Percentiles rank a stretch among this genome's conserved stretches.
These are phyloP conservation scores for Populus pruinosa DNA, from an alignment of 345 rosid genomes.

Conservation along the genomic window DNA sequence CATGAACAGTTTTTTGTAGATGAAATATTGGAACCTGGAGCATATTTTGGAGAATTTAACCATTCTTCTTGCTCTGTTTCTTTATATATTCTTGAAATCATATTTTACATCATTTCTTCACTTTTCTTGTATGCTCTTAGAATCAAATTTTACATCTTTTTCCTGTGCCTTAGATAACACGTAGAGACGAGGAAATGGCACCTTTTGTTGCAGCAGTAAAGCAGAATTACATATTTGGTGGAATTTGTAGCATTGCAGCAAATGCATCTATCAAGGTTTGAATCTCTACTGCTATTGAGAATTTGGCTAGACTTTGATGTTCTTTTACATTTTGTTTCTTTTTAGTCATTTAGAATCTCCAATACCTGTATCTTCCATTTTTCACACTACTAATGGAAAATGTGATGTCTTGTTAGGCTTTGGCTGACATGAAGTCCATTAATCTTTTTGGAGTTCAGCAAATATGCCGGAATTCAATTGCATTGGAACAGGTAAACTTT, in stretches of 20 bases:
- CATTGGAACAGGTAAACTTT: constrained; percentile 81
- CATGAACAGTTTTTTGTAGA: neutral
- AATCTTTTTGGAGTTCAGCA: constrained; percentile 99
- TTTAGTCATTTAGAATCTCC: constrained; percentile 2
- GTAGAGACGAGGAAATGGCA: constrained; percentile 91
- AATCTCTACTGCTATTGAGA: constrained; percentile 9
- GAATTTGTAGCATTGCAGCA: constrained; percentile 85
- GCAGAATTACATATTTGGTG: constrained; percentile 90
- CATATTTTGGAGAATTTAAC: neutral
- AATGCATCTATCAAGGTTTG: constrained; percentile 83
- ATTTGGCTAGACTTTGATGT: constrained; percentile 3
- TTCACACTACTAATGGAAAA: constrained; percentile 13
- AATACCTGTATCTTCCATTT: neutral
- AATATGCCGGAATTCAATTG: constrained; percentile 92
- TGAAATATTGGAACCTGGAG: neutral
- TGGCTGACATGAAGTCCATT: constrained; percentile 74
- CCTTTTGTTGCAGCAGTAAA: constrained; percentile 71
- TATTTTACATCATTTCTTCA: neutral
- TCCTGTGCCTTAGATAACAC: constrained; percentile 59
- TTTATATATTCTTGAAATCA: neutral
- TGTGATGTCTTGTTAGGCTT: constrained; percentile 49
- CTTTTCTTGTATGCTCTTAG: neutral
- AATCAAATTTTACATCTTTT: constrained; percentile 11
- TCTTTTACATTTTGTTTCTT: neutral
- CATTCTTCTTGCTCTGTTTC: neutral